Base-by-base conservation (phyloP, 225 moss, liverwort and hornwort species). In the Sphagnum tenellum region DNA sequence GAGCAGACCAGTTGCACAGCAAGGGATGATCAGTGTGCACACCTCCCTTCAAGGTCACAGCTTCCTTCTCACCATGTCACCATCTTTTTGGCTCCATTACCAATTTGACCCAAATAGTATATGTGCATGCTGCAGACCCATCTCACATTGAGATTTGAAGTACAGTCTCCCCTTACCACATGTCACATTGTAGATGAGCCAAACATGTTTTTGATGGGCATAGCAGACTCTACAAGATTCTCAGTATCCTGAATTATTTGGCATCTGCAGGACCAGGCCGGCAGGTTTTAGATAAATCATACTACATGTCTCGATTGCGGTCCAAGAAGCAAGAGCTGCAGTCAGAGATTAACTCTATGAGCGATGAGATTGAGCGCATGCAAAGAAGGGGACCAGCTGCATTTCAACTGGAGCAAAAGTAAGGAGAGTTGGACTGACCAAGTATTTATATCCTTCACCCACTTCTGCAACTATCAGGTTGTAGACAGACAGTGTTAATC, bases 221-320 rank as follows among this genome's bases (percentile, higher is more conserved):
- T 56, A n/a, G 9, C n/a, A 9, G 55, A 56, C n/a, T 56, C 55
- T 56, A n/a, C 29, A 29, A 29, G 55, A 9, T 9, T n/a, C n/a
- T 56, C 55, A 9, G 55, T 56, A 9, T 9, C 55, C 9, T 56
- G 9, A 9, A 56, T 56, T n/a, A 60, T 6, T 45, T 60, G 59
- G 59, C 59, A 13, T 60, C 1, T 45, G 14, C 60, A 92, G 89
- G 85, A 51, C 77, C 66, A 29, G 85, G 87, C 44, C 64, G 85
- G n/a, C 85, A 87, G 67, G 79, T 91, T 50, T 73, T 81, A 0
- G 94, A 94, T 64, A 94, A 86, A 65, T 87, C 89, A 2, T 94
- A 82, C 13, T 94, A 76, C n/a, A 63, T 83, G 54, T 75, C 71
- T 13, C 87, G 77, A 65, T 48, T 94, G 8, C 76, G 80, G 46